Base-by-base conservation (phyloP, 2,329 filamentous ascomycete species). In the Aureobasidium sp. region DNA sequence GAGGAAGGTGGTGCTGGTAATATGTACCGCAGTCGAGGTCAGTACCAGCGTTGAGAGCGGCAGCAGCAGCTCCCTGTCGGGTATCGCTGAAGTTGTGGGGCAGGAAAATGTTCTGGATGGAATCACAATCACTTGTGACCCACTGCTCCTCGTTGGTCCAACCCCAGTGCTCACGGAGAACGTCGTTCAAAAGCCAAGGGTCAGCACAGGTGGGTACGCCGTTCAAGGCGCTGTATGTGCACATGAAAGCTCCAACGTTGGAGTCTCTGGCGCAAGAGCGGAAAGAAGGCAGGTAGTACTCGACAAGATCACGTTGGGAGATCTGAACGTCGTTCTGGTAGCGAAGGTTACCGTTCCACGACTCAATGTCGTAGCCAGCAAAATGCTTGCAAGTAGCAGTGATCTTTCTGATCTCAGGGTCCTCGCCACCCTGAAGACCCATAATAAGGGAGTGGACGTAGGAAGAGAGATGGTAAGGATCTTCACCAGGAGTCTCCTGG, bases 201-300 rank as follows among this genome's bases (percentile, higher is more conserved):
- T 83, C 82, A 0, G 84, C 84, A 66, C 87, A 89, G 2, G 84
- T 80, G 0, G 87, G 86, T 0, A 84, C 78, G 0, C 87, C 87
- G 62, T 89, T 87, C 44, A 89, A 77, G 0, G 84, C 76, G 65
- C 89, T 86, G 70, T 84, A 85, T 17, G 77, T 48, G 80, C 83
- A 70, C 86, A 88, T 70, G 79, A 79, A 75, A 20, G 70, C 79
- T 5, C 76, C 76, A 22, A 78, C 77, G 42, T 77, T 76, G 0
- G 75, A 73, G 63, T 78, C 77, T 62, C 77, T 66, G 1, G 76
- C 76, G 58, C 77, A 78, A 34, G 68, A 79, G 68, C 86, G 77
- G 74, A 89, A 89, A 0, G 85, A 80, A 1, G 83, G 85, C 44
- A 87, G 77, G 68, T 87, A 89, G 72, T 88, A 89, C 67, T 88